phyloP scores from a whole-genome alignment of 495 filamentous ascomycete species.

The Lophiotrema nucula region DNA sequence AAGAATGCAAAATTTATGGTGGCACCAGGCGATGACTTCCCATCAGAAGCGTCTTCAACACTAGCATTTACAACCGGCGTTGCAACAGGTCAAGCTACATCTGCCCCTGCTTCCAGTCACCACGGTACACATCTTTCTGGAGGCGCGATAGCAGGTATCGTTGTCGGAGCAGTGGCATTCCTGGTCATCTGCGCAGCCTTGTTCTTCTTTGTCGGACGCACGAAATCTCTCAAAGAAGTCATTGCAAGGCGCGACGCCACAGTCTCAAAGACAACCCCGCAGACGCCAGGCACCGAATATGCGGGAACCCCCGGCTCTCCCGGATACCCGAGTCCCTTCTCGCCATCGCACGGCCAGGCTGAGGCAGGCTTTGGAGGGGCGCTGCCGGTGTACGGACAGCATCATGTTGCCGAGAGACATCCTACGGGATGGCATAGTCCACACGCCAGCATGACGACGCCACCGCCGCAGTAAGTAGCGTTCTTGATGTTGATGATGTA shows the following conservation, averaged over 20 bases:
- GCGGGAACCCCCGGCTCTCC: not conserved
- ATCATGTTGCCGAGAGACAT: slow-evolving; percentile 6
- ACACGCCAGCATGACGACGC: slow-evolving; percentile 6
- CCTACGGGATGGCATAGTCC: slow-evolving; percentile 19
- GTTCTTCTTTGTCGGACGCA: slow-evolving; percentile 44
- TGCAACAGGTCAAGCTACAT: not conserved
- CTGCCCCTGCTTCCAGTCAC: slow-evolving; percentile 16
- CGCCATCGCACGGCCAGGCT: not conserved
- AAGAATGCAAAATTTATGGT: slow-evolving; percentile 40
- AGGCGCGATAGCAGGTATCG: slow-evolving; percentile 50
- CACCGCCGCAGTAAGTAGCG: not conserved
- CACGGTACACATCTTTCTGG: slow-evolving; percentile 35
- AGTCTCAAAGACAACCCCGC: not conserved
- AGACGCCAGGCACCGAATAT: not conserved
- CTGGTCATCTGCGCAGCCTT: slow-evolving; percentile 42
- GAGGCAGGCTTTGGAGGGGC: slow-evolving; percentile 10
- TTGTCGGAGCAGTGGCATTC: slow-evolving; percentile 42
- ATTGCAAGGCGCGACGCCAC: slow-evolving; percentile 18
- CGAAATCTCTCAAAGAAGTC: slow-evolving; percentile 24
- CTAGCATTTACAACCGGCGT: not conserved
- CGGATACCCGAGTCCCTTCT: not conserved
- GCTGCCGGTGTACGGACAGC: slow-evolving; percentile 5
- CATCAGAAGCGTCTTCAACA: slow-evolving; percentile 33
- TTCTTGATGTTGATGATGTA: not conserved
- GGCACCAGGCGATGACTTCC: slow-evolving; percentile 44